phyloP scores from a whole-genome alignment of 768 basidiomycete genomes.

The Suillus occidentalis region DNA sequence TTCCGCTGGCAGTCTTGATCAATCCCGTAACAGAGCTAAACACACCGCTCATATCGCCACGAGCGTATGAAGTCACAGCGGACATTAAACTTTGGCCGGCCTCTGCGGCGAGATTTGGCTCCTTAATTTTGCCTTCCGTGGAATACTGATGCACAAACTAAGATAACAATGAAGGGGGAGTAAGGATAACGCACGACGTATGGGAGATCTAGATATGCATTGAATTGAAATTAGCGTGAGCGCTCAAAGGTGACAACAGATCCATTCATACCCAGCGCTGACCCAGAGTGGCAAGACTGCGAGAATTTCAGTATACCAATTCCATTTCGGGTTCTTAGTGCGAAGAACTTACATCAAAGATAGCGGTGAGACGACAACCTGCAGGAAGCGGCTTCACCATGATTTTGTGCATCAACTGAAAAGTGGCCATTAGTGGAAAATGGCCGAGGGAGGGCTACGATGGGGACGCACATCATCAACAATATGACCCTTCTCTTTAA shows the following conservation, averaged over 20 bases:
- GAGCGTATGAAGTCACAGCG: slow-evolving; percentile 73
- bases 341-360: slow-evolving; percentile 63
- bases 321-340: background rate
- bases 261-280: slow-evolving; percentile 63
- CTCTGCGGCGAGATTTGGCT: slow-evolving; percentile 85
- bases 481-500: slow-evolving; percentile 68
- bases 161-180: background rate
- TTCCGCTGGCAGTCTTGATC: slow-evolving; percentile 72
- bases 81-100: slow-evolving; percentile 86
- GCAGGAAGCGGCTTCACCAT: slow-evolving; percentile 80
- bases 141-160: slow-evolving; percentile 60
- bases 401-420: slow-evolving; percentile 69
- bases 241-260: background rate
- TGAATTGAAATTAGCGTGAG: background rate
- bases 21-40: slow-evolving; percentile 72
- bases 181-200: slow-evolving; percentile 50
- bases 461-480: slow-evolving; percentile 78
- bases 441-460: background rate
- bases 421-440: slow-evolving; percentile 9
- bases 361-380: slow-evolving; percentile 86
- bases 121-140: slow-evolving; percentile 93
- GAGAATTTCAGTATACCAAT: slow-evolving; percentile 4
- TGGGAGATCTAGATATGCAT: slow-evolving; percentile 53
- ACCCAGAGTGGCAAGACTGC: slow-evolving; percentile 89
- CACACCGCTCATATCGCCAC: slow-evolving; percentile 78